A percentile compares a stretch with the other conserved stretches of the same genome.
Conservation (phyloP, 2,329 filamentous ascomycete species). For the Cadophora luteo-olivacea region DNA sequence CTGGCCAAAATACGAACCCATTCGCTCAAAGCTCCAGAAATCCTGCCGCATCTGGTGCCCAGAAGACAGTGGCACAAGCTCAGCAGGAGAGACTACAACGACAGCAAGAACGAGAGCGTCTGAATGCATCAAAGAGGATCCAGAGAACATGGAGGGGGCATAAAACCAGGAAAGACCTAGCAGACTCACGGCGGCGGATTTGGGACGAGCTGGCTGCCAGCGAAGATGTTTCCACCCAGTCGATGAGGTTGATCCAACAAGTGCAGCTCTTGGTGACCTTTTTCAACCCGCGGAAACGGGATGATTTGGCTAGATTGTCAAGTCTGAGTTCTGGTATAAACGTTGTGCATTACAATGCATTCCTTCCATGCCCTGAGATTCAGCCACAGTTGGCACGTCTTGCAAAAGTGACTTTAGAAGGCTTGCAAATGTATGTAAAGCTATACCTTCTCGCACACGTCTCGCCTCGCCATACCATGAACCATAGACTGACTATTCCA, state of each 20-base stretch:
- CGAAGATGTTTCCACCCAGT: slow-evolving; percentile 38
- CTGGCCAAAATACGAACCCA: slow-evolving; percentile 81
- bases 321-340: slow-evolving; percentile 46
- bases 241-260: slow-evolving; percentile 49
- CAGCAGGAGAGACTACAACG: slow-evolving; percentile 84
- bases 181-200: slow-evolving; percentile 60
- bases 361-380: slow-evolving; percentile 40
- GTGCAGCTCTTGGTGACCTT: slow-evolving; percentile 57
- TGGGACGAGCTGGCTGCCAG: slow-evolving; percentile 67
- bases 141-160: slow-evolving; percentile 87
- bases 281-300: slow-evolving; percentile 51
- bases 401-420: slow-evolving; percentile 36
- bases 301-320: slow-evolving; percentile 58
- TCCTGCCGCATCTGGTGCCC: slow-evolving; percentile 66
- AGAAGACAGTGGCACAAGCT: slow-evolving; percentile 81
- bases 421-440: slow-evolving; percentile 39
- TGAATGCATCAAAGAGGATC: slow-evolving; percentile 75
- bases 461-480: background rate
- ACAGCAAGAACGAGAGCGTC: slow-evolving; percentile 78
- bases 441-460: background rate
- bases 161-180: slow-evolving; percentile 63
- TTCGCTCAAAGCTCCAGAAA: slow-evolving; percentile 71
- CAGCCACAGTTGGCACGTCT: slow-evolving; percentile 36
- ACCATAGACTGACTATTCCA: slow-evolving; percentile 29
- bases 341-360: slow-evolving; percentile 45